Evolutionary conservation across 1,139 yeast genomes (phyloP).

Genomic region (Debaryomyces subglobosus): DNA sequence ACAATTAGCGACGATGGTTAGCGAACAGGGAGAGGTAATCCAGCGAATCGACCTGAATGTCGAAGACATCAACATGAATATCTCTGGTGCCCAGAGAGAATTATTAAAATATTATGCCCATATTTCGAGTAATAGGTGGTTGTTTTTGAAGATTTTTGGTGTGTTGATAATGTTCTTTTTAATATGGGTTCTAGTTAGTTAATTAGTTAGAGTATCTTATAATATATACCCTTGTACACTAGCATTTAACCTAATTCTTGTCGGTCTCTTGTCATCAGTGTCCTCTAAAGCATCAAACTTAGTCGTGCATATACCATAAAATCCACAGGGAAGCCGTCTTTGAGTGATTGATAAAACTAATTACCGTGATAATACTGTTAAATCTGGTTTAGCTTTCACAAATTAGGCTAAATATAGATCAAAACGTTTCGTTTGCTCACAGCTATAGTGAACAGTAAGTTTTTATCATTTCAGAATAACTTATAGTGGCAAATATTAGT

Average conservation of each 20-base stretch:
- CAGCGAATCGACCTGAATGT: constrained; percentile 95
- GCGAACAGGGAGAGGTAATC: constrained; percentile 94
- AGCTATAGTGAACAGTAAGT: background rate
- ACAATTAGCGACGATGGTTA: constrained; percentile 96
- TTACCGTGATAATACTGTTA: background rate
- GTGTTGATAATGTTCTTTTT: constrained; percentile 77
- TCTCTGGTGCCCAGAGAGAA: constrained; percentile 93
- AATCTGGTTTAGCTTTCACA: constrained; percentile 1
- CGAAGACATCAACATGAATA: constrained; percentile 87
- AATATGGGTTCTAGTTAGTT: constrained; percentile 78
- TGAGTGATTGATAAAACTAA: background rate
- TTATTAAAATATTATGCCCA: constrained; percentile 86
- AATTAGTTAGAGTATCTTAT: constrained; percentile 9
- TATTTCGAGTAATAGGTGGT: constrained; percentile 89
- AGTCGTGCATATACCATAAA: background rate
- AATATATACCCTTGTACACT: constrained; percentile 4
- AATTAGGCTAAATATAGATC: constrained; percentile 1
- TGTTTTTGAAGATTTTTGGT: constrained; percentile 87
- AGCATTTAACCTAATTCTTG: background rate
- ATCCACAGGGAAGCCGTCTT: background rate
- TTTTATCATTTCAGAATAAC: background rate
- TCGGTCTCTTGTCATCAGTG: background rate
- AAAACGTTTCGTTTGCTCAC: background rate
- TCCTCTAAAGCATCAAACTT: background rate
- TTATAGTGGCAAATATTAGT: background rate